A percentile compares a stretch with the other conserved stretches of the same genome.
Conservation (phyloP, 1,139 yeast species). For the Candida neerlandica region DNA sequence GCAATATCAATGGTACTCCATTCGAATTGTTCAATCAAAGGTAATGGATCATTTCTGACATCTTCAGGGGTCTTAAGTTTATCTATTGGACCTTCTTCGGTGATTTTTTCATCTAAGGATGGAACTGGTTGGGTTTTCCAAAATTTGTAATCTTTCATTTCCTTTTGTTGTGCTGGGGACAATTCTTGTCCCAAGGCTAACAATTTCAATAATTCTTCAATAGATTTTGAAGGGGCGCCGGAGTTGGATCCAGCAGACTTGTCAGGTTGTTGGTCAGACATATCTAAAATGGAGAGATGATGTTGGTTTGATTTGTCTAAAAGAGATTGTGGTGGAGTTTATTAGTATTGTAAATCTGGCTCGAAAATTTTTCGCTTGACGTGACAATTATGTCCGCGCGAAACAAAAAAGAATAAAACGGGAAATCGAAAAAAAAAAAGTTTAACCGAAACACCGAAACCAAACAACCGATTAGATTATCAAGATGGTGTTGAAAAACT, state of each 20-base stretch:
- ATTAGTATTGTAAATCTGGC: no score
- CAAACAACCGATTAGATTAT: neutral
- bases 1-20: conserved; percentile 84
- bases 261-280: conserved; percentile 3
- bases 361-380: conserved; percentile 1
- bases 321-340: no score
- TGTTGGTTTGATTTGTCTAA: no score
- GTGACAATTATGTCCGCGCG: neutral
- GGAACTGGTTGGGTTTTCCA: conserved; percentile 99
- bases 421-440: neutral
- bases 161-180: conserved; percentile 54
- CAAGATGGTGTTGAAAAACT: conserved; percentile 45
- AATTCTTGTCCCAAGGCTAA: conserved; percentile 58
- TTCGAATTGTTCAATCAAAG: conserved; percentile 77
- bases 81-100: conserved; percentile 85
- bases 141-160: conserved; percentile 90
- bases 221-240: conserved; percentile 22
- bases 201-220: conserved; percentile 53
- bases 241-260: neutral
- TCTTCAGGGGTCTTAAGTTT: conserved; percentile 64
- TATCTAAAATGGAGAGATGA: neutral
- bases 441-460: neutral
- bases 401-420: neutral
- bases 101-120: conserved; percentile 65
- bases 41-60: conserved; percentile 68